These are phyloP conservation scores for Crucibulum laeve DNA, from an alignment of 768 basidiomycete species.

Conservation along the genomic window DNA sequence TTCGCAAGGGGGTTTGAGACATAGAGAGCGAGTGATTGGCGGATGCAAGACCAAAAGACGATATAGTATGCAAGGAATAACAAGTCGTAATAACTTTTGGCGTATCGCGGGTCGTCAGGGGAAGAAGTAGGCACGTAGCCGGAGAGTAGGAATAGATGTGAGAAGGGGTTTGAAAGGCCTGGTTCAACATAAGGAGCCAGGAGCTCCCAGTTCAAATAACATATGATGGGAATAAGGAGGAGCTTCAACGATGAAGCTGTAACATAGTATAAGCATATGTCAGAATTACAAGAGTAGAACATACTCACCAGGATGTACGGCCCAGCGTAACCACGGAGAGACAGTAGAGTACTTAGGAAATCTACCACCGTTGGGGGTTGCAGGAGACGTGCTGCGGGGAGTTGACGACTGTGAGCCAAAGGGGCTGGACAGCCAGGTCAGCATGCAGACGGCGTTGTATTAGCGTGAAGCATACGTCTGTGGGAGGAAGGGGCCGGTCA, in stretches of 20 bases:
- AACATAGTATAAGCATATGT: neutral
- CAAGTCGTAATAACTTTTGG: conserved; percentile 72
- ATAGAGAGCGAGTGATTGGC: conserved; percentile 68
- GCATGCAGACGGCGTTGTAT: conserved; percentile 2
- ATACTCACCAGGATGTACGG: conserved; percentile 61
- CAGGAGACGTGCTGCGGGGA: conserved; percentile 28
- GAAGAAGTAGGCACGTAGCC: conserved; percentile 50
- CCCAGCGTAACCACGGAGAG: conserved; percentile 61
- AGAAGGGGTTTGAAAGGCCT: conserved; percentile 66
- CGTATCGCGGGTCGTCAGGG: conserved; percentile 55
- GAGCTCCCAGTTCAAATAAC: conserved; percentile 65
- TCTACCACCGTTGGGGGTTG: conserved; percentile 7
- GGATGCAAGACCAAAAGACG: conserved; percentile 84
- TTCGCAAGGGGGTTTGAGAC: conserved; percentile 65
- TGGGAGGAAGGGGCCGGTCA: conserved; percentile 57
- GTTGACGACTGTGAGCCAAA: conserved; percentile 31
- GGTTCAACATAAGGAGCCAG: conserved; percentile 39
- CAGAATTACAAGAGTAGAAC: neutral
- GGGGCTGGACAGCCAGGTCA: conserved; percentile 26
- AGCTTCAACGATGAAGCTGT: conserved; percentile 66
- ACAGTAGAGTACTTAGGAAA: conserved; percentile 12
- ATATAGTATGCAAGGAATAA: conserved; percentile 80
- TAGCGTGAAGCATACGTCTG: conserved; percentile 46
- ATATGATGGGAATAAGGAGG: conserved; percentile 52
- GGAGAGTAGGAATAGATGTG: conserved; percentile 66